Percentiles rank a stretch among this genome's conserved stretches.
Evolutionary conservation across 352 stramenopile species (phyloP).

Genomic region (Globisporangium alternatum): DNA sequence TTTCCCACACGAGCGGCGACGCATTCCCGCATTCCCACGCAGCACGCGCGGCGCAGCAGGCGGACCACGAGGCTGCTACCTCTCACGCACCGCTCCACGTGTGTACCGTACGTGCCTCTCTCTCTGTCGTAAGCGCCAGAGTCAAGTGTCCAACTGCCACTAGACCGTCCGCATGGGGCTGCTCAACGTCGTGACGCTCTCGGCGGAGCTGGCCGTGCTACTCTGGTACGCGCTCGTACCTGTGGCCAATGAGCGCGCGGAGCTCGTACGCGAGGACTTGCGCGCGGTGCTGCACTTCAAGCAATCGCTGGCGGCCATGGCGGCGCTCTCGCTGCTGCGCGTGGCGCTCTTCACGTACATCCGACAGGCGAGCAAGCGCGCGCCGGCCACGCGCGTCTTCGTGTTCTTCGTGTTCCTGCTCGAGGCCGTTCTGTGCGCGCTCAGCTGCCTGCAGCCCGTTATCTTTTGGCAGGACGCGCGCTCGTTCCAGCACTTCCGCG

Average conservation of each 20-base stretch:
- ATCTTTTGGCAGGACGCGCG: constrained; percentile 53
- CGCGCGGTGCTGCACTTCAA: constrained; percentile 38
- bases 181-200: constrained; percentile 61
- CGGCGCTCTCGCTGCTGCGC: constrained; percentile 47
- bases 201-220: constrained; percentile 51
- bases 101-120: too few relatives aligned
- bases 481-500: constrained; percentile 48
- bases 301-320: constrained; percentile 65
- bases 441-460: constrained; percentile 61
- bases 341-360: constrained; percentile 69
- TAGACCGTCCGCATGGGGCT: constrained; percentile 43
- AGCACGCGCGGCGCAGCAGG: background rate
- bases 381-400: constrained; percentile 70
- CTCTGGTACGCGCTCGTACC: constrained; percentile 55
- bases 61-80: background rate
- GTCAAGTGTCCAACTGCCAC: background rate
- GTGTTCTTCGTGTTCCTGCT: constrained; percentile 76
- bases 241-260: constrained; percentile 22
- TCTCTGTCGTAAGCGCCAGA: background rate
- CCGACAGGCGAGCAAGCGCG: constrained; percentile 61
- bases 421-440: constrained; percentile 36
- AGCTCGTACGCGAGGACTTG: constrained; percentile 41
- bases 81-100: too few relatives aligned
- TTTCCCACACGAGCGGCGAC: background rate
- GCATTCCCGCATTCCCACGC: constrained; percentile 3